phyloP scores from a whole-genome alignment of 495 filamentous ascomycete genomes.

The Aspergillus baeticus region DNA sequence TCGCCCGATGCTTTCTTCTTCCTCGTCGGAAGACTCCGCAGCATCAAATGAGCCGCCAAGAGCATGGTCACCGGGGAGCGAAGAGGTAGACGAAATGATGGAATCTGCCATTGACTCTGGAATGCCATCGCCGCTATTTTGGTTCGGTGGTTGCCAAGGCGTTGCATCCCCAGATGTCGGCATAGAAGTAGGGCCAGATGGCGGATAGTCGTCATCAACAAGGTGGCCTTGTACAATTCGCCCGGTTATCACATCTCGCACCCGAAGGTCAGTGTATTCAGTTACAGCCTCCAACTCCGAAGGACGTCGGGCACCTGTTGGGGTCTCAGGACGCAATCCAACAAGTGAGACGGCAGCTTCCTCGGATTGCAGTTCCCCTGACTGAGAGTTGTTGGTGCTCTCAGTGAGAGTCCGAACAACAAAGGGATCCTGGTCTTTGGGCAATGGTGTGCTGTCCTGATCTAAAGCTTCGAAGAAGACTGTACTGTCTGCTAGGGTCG shows the following conservation, averaged over 20 bases:
- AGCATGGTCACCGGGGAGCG: conserved; percentile 55
- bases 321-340: conserved; percentile 35
- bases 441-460: conserved; percentile 22
- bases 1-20: conserved; percentile 71
- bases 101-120: conserved; percentile 65
- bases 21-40: conserved; percentile 79
- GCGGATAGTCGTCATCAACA: conserved; percentile 91
- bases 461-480: conserved; percentile 50
- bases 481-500: conserved; percentile 66
- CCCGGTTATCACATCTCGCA: conserved; percentile 86
- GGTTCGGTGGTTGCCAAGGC: conserved; percentile 26
- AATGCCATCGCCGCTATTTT: conserved; percentile 44
- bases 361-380: conserved; percentile 6
- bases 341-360: conserved; percentile 11
- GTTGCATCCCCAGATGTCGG: conserved; percentile 53
- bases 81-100: conserved; percentile 61
- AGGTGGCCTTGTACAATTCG: conserved; percentile 94
- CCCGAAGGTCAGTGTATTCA: conserved; percentile 84
- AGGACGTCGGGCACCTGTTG: conserved; percentile 36
- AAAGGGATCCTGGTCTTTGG: conserved; percentile 33
- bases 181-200: conserved; percentile 62
- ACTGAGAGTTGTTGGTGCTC: conserved; percentile 17
- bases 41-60: conserved; percentile 83
- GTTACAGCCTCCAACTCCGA: conserved; percentile 50
- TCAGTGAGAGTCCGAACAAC: conserved; percentile 28